A percentile compares a stretch with the other conserved stretches of the same genome.
Conservation (phyloP, 495 filamentous ascomycete genomes). For the Podospora pseudocomata region DNA sequence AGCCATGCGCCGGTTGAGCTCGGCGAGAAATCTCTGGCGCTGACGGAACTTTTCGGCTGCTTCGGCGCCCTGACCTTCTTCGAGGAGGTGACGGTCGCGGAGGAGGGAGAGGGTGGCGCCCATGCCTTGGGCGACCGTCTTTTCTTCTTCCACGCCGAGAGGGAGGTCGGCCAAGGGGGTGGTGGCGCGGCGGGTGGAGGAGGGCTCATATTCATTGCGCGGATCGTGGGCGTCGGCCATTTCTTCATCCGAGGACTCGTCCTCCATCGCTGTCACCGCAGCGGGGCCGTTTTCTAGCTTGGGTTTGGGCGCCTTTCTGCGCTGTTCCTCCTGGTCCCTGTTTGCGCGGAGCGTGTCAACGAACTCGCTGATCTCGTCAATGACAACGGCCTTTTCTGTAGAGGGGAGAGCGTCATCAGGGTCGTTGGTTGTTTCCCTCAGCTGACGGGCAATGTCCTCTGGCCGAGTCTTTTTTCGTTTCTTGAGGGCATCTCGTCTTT, state of each 20-base stretch:
- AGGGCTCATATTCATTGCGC: slow-evolving; percentile 42
- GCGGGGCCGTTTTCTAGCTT: slow-evolving; percentile 33
- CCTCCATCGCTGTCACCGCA: slow-evolving; percentile 46
- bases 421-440: slow-evolving; percentile 63
- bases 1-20: slow-evolving; percentile 68
- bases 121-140: slow-evolving; percentile 69
- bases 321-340: slow-evolving; percentile 58
- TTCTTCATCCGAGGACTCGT: slow-evolving; percentile 45
- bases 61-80: slow-evolving; percentile 57
- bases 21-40: slow-evolving; percentile 73
- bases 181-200: slow-evolving; percentile 19
- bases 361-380: slow-evolving; percentile 94
- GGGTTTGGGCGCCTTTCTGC: slow-evolving; percentile 40
- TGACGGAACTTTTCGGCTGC: slow-evolving; percentile 67
- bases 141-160: slow-evolving; percentile 78
- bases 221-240: slow-evolving; percentile 53
- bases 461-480: slow-evolving; percentile 81
- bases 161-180: slow-evolving; percentile 36
- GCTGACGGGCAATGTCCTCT: slow-evolving; percentile 78
- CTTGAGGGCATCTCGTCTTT: slow-evolving; percentile 78
- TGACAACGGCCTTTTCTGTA: slow-evolving; percentile 66
- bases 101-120: slow-evolving; percentile 79
- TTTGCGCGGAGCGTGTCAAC: slow-evolving; percentile 72
- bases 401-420: slow-evolving; percentile 44
- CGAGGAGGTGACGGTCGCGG: slow-evolving; percentile 74